A percentile compares a stretch with the other conserved stretches of the same genome.
These are phyloP conservation scores for Hymenoscyphus albidus DNA, from an alignment of 2,329 filamentous ascomycete genomes.

Conservation along the genomic window DNA sequence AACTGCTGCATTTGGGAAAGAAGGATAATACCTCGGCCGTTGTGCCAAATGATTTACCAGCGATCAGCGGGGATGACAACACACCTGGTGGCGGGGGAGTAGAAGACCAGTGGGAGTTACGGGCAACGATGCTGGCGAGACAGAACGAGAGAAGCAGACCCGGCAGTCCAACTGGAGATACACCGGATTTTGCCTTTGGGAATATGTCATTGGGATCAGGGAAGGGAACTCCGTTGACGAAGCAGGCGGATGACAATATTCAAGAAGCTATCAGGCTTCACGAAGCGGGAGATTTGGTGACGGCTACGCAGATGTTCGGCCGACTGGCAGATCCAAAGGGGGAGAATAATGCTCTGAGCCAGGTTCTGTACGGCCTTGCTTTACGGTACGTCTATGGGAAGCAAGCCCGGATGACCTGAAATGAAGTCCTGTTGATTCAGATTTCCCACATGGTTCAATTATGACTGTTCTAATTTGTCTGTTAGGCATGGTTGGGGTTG, in stretches of 20 bases:
- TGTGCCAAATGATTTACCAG: slow-evolving; percentile 75
- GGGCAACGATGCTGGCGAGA: slow-evolving; percentile 82
- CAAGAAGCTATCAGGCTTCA: slow-evolving; percentile 95
- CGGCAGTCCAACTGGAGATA: slow-evolving; percentile 36
- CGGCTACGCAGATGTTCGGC: slow-evolving; percentile 82
- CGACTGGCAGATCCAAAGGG: slow-evolving; percentile 77
- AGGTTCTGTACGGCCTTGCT: slow-evolving; percentile 92
- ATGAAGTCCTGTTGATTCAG: not conserved
- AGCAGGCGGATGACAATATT: slow-evolving; percentile 65
- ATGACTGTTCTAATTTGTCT: slow-evolving; percentile 20
- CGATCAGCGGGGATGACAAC: slow-evolving; percentile 54
- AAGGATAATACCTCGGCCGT: slow-evolving; percentile 61
- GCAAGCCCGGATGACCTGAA: slow-evolving; percentile 12
- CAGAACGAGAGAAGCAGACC: slow-evolving; percentile 50
- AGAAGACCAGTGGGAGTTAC: slow-evolving; percentile 85
- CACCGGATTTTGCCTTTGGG: slow-evolving; percentile 21
- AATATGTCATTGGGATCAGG: slow-evolving; percentile 23
- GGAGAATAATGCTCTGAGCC: slow-evolving; percentile 87
- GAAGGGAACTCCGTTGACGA: slow-evolving; percentile 42
- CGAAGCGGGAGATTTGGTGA: slow-evolving; percentile 73
- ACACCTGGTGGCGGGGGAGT: slow-evolving; percentile 43
- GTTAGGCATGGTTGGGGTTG: slow-evolving; percentile 90
- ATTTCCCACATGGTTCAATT: not conserved
- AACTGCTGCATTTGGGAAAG: slow-evolving; percentile 65
- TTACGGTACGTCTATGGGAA: slow-evolving; percentile 58